These are phyloP conservation scores for Leishmania aethiopica DNA, from an alignment of 208 protist genomes.

Conservation along the genomic window DNA sequence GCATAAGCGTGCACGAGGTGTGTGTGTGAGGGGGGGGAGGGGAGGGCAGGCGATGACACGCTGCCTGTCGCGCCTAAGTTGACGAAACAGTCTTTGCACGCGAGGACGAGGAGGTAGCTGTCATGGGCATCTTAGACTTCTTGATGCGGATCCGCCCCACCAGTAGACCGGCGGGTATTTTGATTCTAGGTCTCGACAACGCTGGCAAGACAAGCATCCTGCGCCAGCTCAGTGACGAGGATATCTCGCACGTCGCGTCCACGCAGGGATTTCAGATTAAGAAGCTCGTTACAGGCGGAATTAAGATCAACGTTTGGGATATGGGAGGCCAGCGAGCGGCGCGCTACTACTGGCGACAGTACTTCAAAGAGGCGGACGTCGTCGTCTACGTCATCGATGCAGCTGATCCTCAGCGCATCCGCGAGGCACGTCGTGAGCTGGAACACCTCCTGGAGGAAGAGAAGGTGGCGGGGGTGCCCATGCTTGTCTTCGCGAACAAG, in stretches of 20 bases:
- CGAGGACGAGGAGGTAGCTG: neutral
- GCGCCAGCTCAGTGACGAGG: conserved; percentile 93
- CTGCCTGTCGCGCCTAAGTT: neutral
- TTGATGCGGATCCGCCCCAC: conserved; percentile 82
- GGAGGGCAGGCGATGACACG: neutral
- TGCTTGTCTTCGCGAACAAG: conserved; percentile 98
- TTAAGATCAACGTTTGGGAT: conserved; percentile 98
- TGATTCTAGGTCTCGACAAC: conserved; percentile 98
- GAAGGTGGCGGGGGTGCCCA: conserved; percentile 90
- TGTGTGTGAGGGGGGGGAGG: neutral
- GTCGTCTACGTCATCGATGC: conserved; percentile 96
- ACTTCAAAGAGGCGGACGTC: conserved; percentile 94
- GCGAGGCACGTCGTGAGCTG: conserved; percentile 92
- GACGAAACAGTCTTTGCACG: neutral
- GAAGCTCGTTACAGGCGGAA: conserved; percentile 80
- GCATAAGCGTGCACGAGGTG: neutral
- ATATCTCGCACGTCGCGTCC: conserved; percentile 92
- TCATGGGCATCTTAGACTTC: conserved; percentile 93
- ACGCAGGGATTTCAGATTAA: conserved; percentile 99
- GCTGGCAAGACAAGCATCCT: conserved; percentile 97
- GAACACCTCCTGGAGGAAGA: conserved; percentile 93
- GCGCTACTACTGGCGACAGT: conserved; percentile 97
- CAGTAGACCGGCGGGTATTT: conserved; percentile 84
- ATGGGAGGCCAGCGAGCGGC: conserved; percentile 95
- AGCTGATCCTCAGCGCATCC: conserved; percentile 84